These are phyloP conservation scores for Phallus indusiatus DNA, from an alignment of 768 basidiomycete genomes.

Conservation along the genomic window DNA sequence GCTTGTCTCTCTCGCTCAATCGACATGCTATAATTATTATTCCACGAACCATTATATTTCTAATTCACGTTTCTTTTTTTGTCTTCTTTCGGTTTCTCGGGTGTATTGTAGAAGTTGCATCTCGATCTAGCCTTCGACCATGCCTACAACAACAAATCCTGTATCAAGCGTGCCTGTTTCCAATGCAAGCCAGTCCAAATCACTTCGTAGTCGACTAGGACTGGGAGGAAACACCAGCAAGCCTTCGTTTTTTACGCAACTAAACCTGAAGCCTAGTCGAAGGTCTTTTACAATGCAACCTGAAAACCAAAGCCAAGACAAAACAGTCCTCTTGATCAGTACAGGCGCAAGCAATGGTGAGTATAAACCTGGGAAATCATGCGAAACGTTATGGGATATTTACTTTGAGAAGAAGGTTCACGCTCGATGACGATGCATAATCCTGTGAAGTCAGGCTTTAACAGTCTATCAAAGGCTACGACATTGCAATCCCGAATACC, in stretches of 20 bases:
- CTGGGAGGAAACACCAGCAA: conserved; percentile 5
- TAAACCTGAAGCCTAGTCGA: conserved; percentile 4
- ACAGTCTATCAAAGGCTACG: not conserved
- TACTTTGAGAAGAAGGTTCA: not conserved
- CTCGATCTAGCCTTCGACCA: not conserved
- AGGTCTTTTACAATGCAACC: not conserved
- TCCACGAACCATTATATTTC: not conserved
- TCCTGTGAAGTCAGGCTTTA: not conserved
- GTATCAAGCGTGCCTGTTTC: conserved; percentile 34
- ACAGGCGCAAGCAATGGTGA: not conserved
- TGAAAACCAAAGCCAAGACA: not conserved
- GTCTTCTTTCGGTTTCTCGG: no score
- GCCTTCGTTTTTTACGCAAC: conserved; percentile 7
- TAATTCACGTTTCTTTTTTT: no score
- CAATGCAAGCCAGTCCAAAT: conserved; percentile 61
- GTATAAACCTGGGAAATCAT: not conserved
- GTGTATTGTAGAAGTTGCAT: no score
- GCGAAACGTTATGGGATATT: not conserved
- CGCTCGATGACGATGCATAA: not conserved
- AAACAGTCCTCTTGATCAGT: conserved; percentile 5
- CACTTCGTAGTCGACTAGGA: conserved; percentile 3
- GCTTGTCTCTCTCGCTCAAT: not conserved
- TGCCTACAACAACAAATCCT: conserved; percentile 6
- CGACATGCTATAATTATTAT: not conserved
- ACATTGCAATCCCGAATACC: not conserved